Evolutionary conservation across 1,139 yeast genomes (phyloP), one percentile per base, ranked within the genome.

Genomic region (Candida sp.): DNA sequence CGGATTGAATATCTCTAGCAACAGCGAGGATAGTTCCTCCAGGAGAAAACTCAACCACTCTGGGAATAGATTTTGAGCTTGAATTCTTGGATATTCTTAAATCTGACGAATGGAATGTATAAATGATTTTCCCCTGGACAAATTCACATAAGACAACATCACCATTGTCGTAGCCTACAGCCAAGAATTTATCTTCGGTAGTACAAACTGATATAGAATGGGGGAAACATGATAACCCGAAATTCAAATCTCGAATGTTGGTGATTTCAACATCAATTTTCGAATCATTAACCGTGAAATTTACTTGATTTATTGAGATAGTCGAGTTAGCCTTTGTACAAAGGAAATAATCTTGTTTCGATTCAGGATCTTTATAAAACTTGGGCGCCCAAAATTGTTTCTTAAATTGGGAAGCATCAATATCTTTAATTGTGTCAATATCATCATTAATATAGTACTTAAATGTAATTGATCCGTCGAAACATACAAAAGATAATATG

Each of bases 121-220:
- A 89, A 7, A 85, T 68, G 11, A 90, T 79, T 52, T 87, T 81
- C 43, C 84, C 75, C 1, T 83, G 77, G 8, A 71, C 74, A 34
- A 86, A 66, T 52, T 83, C 87, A 50, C 79, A 86, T 33, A 91
- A 69, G 36, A 83, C 77, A 1, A 88, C 84, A 47, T 84, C 88
- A 8, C 98, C 98, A 52, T 84, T 80, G 41, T 87, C 84, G 62
- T 84, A 88, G 0, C 98, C 98, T 5, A 88, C 79, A 0, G 95
- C 97, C 15, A 84, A 72, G 42, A 77, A 63, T 11, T 58, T 60
- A 25, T 74, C 76, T 5, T 61, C 64, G 0, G 68, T 56, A 2
- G 75, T 62, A 21, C 79, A 77, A 0, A 82, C 60, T 36, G 80
- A 83, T 4, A 85, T 54, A 22, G 82, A 68, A 12, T 79, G 80